phyloP scores from a whole-genome alignment of 1,284 basidiomycete species.

The Puccinia coronata region DNA sequence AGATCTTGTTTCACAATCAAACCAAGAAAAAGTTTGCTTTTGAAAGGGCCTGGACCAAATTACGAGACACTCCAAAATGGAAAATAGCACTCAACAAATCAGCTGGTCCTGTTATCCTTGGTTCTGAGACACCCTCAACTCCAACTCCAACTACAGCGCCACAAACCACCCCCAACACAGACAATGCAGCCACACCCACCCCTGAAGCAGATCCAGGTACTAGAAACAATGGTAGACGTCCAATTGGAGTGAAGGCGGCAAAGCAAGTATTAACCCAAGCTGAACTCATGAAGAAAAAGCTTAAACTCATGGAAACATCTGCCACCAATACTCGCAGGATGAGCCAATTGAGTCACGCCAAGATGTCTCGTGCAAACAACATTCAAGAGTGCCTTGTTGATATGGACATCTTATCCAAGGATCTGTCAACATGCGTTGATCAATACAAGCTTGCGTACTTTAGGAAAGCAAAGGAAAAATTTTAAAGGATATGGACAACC shows the following conservation, averaged over 20 bases:
- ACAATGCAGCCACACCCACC: background rate
- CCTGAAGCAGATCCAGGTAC: background rate
- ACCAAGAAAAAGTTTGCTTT: no score
- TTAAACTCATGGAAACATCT: background rate
- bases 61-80: constrained; percentile 10
- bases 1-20: no score
- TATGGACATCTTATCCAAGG: background rate
- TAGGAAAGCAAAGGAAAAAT: background rate
- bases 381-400: background rate
- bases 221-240: background rate
- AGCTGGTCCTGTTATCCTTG: background rate
- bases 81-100: background rate
- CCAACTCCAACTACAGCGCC: background rate
- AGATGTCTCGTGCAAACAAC: background rate
- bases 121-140: background rate
- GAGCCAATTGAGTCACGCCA: background rate
- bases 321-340: background rate
- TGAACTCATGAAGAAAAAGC: background rate
- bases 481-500: no score
- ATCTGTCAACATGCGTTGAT: background rate
- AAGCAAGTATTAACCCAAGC: background rate
- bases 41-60: background rate
- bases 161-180: background rate
- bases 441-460: background rate
- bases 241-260: background rate